Conservation (phyloP, 257 asterid genomes). For the Haberlea rhodopensis region DNA sequence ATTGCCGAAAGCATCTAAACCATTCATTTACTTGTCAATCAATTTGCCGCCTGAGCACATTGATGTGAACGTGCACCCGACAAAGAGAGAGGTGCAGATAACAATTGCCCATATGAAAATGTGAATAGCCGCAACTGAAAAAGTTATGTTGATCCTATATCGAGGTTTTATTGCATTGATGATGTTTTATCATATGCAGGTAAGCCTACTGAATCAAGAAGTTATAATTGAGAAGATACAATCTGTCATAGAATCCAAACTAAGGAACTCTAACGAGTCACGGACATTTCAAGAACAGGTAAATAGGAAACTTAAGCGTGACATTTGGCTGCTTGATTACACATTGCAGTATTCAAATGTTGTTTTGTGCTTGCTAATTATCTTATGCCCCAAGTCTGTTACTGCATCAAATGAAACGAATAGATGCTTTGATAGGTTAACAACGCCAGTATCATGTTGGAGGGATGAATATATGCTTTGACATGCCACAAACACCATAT, state of each 20-base stretch:
- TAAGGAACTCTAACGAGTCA: constrained; percentile 83
- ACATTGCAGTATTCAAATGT: background rate
- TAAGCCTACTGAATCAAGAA: constrained; percentile 94
- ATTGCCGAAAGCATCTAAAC: constrained; percentile 93
- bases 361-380: constrained; percentile 1
- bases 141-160: background rate
- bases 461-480: too few relatives aligned
- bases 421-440: too few relatives aligned
- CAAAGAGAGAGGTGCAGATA: constrained; percentile 82
- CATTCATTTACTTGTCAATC: constrained; percentile 86
- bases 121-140: background rate
- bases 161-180: constrained; percentile 19
- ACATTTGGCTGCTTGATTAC: constrained; percentile 17
- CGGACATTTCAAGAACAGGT: constrained; percentile 94
- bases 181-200: constrained; percentile 46
- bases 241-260: constrained; percentile 62
- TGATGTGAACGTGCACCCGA: constrained; percentile 95
- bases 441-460: too few relatives aligned
- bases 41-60: constrained; percentile 84
- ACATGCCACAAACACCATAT: too few relatives aligned
- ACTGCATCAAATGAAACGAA: background rate
- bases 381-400: background rate
- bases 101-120: constrained; percentile 16
- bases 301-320: constrained; percentile 21
- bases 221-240: constrained; percentile 81